Evolutionary conservation across 768 basidiomycete species (phyloP).

Genomic region (Infundibulicybe gibba): DNA sequence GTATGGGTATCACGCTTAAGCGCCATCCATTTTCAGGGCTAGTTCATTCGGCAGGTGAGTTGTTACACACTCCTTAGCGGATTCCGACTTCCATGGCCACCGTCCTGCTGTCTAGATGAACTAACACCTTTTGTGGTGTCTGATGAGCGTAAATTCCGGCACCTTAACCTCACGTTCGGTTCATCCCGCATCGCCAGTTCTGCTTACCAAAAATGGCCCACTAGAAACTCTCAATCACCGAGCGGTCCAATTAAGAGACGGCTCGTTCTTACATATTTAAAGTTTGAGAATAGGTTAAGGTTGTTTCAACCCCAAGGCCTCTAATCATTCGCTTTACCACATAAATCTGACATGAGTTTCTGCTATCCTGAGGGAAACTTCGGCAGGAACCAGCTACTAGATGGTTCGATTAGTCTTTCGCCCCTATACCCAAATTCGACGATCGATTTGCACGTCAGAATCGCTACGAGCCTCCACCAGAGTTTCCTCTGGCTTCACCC

Average conservation of each 20-base stretch:
- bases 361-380: too few species aligned
- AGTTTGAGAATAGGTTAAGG: slow-evolving; percentile 82
- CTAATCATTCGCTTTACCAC: slow-evolving; percentile 88
- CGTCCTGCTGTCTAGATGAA: slow-evolving; percentile 87
- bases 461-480: slow-evolving; percentile 94
- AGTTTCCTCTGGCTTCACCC: slow-evolving; percentile 95
- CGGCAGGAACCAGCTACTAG: too few species aligned
- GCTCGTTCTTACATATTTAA: slow-evolving; percentile 86
- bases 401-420: slow-evolving; percentile 96
- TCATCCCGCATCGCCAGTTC: slow-evolving; percentile 68
- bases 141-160: slow-evolving; percentile 81
- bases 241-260: slow-evolving; percentile 80
- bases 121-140: slow-evolving; percentile 84
- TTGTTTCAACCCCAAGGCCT: slow-evolving; percentile 87
- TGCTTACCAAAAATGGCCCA: slow-evolving; percentile 80
- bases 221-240: slow-evolving; percentile 79
- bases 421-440: slow-evolving; percentile 95
- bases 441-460: slow-evolving; percentile 97
- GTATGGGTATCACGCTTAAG: too few species aligned
- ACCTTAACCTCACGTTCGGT: slow-evolving; percentile 72
- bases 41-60: too few species aligned
- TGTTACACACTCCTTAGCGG: too few species aligned
- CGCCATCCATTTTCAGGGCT: too few species aligned
- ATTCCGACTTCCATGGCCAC: slow-evolving; percentile 87
- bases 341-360: slow-evolving; percentile 41